These are phyloP conservation scores for Phytopythium ostracodes DNA, from an alignment of 352 stramenopile species.

Conservation along the genomic window DNA sequence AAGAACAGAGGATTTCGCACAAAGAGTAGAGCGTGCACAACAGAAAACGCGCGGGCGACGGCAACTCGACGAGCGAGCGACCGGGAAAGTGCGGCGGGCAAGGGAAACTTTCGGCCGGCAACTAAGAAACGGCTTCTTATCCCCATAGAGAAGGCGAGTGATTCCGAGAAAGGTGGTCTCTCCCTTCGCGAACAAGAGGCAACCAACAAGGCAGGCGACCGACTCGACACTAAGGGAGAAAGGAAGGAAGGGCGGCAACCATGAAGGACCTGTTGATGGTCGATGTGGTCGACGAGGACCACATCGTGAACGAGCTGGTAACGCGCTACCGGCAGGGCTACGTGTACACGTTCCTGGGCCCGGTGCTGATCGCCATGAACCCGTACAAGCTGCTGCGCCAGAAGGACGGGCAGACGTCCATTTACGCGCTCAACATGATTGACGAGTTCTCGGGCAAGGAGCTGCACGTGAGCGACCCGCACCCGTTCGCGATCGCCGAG, in stretches of 20 bases:
- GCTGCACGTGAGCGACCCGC: slow-evolving; percentile 75
- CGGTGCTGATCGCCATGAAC: slow-evolving; percentile 89
- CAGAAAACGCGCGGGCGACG: slow-evolving; percentile 3
- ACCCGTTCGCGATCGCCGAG: slow-evolving; percentile 85
- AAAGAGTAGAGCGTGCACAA: slow-evolving; percentile 1
- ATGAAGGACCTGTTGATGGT: slow-evolving; percentile 81
- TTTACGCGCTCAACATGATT: slow-evolving; percentile 79
- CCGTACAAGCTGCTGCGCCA: slow-evolving; percentile 84
- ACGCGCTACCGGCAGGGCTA: slow-evolving; percentile 74
- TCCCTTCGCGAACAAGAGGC: not conserved
- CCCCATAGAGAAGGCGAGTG: not conserved
- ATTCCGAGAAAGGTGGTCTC: not conserved
- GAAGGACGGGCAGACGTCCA: slow-evolving; percentile 56
- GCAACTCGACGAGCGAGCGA: slow-evolving; percentile 6
- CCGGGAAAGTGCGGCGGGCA: not conserved
- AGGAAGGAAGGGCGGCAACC: slow-evolving; percentile 3
- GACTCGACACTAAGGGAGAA: not conserved
- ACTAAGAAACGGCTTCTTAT: not conserved
- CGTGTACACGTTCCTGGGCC: slow-evolving; percentile 91
- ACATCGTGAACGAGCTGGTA: slow-evolving; percentile 75
- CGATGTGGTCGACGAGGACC: slow-evolving; percentile 65
- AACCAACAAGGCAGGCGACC: not conserved
- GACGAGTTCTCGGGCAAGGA: slow-evolving; percentile 77
- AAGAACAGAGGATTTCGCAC: not conserved
- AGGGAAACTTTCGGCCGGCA: too few relatives aligned